Percentiles rank a stretch among this genome's conserved stretches.
Conservation (phyloP, 495 filamentous ascomycete genomes). For the Darksidea phi region DNA sequence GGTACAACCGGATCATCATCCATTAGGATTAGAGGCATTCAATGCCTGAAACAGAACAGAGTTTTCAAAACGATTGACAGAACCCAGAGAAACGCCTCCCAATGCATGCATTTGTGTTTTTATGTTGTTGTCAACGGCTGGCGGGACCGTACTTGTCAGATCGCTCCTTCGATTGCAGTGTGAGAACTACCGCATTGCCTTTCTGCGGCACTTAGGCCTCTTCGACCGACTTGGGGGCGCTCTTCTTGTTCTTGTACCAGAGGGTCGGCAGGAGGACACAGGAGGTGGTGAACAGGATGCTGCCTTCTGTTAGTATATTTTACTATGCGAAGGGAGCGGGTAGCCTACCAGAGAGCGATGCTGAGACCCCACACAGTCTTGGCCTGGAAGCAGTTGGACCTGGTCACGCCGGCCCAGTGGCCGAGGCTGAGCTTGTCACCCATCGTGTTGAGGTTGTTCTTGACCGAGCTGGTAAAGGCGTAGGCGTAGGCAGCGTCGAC, state of each 20-base stretch:
- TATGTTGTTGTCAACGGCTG: constrained; percentile 15
- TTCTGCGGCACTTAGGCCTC: constrained; percentile 13
- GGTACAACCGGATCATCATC: constrained; percentile 3
- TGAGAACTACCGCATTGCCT: not conserved
- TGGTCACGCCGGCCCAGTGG: constrained; percentile 63
- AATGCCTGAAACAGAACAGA: constrained; percentile 26
- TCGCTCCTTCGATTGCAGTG: constrained; percentile 16
- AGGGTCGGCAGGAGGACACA: constrained; percentile 43
- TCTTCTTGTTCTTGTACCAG: constrained; percentile 45
- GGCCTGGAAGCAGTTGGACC: constrained; percentile 75
- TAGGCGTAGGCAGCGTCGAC: constrained; percentile 45
- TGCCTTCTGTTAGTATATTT: constrained; percentile 16
- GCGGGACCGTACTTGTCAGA: constrained; percentile 18
- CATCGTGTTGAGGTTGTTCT: constrained; percentile 46
- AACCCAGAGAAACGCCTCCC: not conserved
- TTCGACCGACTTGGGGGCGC: constrained; percentile 35
- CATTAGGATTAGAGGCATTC: constrained; percentile 38
- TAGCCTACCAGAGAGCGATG: constrained; percentile 71
- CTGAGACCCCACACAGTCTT: constrained; percentile 87
- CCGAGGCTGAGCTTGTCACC: constrained; percentile 51
- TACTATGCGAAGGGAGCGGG: not conserved
- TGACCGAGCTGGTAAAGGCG: constrained; percentile 42
- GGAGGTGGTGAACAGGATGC: constrained; percentile 44
- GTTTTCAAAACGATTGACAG: constrained; percentile 6
- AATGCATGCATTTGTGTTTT: constrained; percentile 18